Evolutionary conservation across 1,284 basidiomycete genomes (phyloP).

Genomic region (Apiotrichum siamense): DNA sequence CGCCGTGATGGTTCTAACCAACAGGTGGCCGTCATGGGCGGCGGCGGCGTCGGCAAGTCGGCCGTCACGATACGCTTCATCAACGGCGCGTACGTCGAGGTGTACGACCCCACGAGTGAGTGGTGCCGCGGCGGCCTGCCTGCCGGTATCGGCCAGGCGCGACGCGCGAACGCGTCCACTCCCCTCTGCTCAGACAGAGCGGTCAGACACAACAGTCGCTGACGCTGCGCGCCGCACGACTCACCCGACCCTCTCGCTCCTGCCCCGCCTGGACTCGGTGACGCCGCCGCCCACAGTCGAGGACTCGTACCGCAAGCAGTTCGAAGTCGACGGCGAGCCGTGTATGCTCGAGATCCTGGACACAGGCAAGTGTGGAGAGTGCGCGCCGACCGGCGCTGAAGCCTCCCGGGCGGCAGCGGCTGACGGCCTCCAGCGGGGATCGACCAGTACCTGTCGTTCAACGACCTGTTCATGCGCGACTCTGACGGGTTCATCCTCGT

Average conservation of each 20-base stretch:
- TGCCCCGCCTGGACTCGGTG: too few relatives aligned
- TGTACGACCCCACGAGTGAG: constrained; percentile 39
- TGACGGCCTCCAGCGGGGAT: constrained; percentile 25
- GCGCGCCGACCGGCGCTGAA: not conserved
- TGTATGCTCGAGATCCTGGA: constrained; percentile 38
- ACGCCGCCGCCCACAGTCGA: too few relatives aligned
- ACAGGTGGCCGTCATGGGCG: constrained; percentile 35
- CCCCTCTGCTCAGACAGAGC: not conserved
- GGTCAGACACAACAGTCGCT: too few relatives aligned
- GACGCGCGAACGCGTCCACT: too few relatives aligned
- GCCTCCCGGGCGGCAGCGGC: not conserved
- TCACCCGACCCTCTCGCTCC: not conserved
- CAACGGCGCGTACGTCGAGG: constrained; percentile 32
- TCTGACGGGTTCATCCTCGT: constrained; percentile 38
- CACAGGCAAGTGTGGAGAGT: constrained; percentile 20
- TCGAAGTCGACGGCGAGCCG: constrained; percentile 29
- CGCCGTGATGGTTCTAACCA: not conserved
- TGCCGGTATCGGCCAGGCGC: too few relatives aligned
- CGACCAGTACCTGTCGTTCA: constrained; percentile 32
- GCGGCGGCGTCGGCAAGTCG: constrained; percentile 38
- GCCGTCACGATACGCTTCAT: constrained; percentile 35
- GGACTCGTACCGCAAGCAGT: constrained; percentile 35
- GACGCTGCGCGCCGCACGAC: too few relatives aligned
- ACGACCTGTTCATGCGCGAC: constrained; percentile 33
- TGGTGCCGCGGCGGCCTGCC: not conserved